These are phyloP conservation scores for Pharus latifolius DNA, from an alignment of 176 grass and related monocot species.

Conservation along the genomic window DNA sequence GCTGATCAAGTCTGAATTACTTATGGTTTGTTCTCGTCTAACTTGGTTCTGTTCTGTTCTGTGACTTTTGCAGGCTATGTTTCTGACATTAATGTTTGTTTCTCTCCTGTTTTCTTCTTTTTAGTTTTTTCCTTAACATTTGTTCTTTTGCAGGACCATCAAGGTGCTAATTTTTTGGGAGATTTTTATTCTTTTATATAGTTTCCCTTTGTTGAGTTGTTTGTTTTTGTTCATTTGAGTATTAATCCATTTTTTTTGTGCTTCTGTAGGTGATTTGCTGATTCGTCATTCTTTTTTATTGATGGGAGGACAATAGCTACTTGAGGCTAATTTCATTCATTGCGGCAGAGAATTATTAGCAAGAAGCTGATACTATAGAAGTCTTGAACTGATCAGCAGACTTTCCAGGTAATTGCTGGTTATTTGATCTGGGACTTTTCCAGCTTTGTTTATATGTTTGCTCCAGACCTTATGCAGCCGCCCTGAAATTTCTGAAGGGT, in stretches of 20 bases:
- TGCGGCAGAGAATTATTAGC: background rate
- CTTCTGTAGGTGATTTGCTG: conserved; percentile 31
- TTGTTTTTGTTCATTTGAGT: background rate
- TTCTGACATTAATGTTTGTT: conserved; percentile 29
- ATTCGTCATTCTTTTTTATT: background rate
- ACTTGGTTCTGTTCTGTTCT: conserved; percentile 18
- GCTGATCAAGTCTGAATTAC: conserved; percentile 26
- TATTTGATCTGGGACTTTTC: background rate
- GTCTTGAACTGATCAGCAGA: background rate
- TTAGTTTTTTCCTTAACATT: conserved; percentile 19
- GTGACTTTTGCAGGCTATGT: conserved; percentile 37
- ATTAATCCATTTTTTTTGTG: background rate
- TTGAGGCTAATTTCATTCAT: background rate
- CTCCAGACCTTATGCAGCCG: background rate
- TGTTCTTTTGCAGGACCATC: conserved; percentile 69
- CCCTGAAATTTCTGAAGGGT: background rate
- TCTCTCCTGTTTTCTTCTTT: conserved; percentile 19
- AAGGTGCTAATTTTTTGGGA: conserved; percentile 38
- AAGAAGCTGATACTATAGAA: background rate
- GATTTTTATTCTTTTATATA: conserved; percentile 7
- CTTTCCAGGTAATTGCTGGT: conserved; percentile 18
- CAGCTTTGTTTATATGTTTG: background rate
- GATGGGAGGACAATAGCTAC: background rate
- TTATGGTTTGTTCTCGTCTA: conserved; percentile 54
- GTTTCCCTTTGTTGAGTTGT: background rate